phyloP scores from a whole-genome alignment of 164 flowering plant species.

The Vitis rupestris region DNA sequence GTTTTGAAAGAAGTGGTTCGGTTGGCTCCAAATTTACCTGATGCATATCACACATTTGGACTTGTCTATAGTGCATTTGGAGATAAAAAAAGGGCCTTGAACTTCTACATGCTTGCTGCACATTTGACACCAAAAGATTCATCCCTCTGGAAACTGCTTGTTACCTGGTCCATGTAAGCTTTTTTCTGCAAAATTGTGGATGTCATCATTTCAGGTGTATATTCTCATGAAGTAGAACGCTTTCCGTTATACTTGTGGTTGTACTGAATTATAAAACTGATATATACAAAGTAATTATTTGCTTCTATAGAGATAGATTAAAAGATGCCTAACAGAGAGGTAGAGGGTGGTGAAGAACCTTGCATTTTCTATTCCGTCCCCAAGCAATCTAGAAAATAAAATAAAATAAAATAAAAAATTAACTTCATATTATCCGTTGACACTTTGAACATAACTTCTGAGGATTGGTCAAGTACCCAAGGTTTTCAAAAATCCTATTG shows the following conservation, averaged over 20 bases:
- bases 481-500: too few species aligned
- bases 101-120: conserved; percentile 70
- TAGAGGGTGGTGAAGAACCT: too few species aligned
- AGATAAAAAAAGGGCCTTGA: conserved; percentile 47
- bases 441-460: too few species aligned
- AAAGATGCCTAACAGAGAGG: too few species aligned
- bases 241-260: not conserved
- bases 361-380: too few species aligned
- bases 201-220: not conserved
- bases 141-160: conserved; percentile 65
- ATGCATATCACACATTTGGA: conserved; percentile 70
- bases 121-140: conserved; percentile 60
- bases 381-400: too few species aligned
- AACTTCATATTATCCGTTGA: too few species aligned
- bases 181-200: not conserved
- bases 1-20: conserved; percentile 53
- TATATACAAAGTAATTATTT: not conserved
- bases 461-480: too few species aligned
- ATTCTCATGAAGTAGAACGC: not conserved
- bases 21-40: conserved; percentile 63
- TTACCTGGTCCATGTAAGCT: conserved; percentile 27
- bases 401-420: too few species aligned
- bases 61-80: conserved; percentile 51
- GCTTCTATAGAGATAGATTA: too few species aligned
- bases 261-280: not conserved